Percentiles rank a stretch among this genome's conserved stretches.
These are phyloP conservation scores for Lepraria neglecta DNA, from an alignment of 495 filamentous ascomycete genomes.

Conservation along the genomic window DNA sequence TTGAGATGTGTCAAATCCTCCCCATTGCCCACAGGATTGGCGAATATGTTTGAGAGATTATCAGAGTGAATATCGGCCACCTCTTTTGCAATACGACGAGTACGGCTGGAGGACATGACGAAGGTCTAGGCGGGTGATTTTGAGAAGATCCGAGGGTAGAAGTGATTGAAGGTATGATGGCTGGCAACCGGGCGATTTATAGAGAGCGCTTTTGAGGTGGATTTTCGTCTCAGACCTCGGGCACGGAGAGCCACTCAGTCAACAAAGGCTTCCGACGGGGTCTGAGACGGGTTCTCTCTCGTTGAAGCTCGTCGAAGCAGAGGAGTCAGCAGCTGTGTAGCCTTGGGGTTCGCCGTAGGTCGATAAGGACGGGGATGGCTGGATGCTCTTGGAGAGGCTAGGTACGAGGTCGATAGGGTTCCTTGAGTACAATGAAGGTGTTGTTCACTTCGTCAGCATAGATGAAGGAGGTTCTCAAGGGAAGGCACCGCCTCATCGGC, in stretches of 20 bases:
- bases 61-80: constrained; percentile 80
- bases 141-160: constrained; percentile 6
- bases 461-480: background rate
- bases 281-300: background rate
- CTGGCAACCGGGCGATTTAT: background rate
- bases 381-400: background rate
- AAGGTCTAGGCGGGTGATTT: background rate
- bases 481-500: background rate
- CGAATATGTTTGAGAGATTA: constrained; percentile 63
- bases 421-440: background rate
- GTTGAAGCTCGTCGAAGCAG: background rate
- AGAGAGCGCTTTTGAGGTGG: background rate
- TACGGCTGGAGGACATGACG: constrained; percentile 67
- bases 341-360: constrained; percentile 2
- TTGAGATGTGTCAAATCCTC: constrained; percentile 78
- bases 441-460: too few species aligned
- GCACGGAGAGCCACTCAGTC: background rate
- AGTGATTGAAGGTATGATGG: background rate
- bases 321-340: constrained; percentile 1
- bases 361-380: background rate
- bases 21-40: constrained; percentile 53
- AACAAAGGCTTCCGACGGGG: background rate
- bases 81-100: constrained; percentile 86
- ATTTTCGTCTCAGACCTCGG: background rate
- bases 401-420: background rate